phyloP scores from a whole-genome alignment of 139 green algal species.

The Nannochloris sp. region DNA sequence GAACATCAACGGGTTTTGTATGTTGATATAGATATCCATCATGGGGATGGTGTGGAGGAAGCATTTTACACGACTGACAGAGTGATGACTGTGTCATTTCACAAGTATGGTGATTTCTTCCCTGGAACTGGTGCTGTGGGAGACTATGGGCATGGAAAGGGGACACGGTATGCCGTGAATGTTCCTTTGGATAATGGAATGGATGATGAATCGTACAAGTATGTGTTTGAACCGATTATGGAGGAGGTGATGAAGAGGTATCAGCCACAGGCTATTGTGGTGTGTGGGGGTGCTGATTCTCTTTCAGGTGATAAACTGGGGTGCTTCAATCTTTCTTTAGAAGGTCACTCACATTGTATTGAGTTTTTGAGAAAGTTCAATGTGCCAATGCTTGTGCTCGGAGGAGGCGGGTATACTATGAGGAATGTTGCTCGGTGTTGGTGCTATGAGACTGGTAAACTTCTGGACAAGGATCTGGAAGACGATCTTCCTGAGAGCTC shows the following conservation, averaged over 20 bases:
- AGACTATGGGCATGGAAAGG: conserved; percentile 66
- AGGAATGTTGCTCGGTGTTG: conserved; percentile 97
- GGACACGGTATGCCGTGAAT: conserved; percentile 88
- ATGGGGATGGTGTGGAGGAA: conserved; percentile 98
- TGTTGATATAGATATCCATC: conserved; percentile 76
- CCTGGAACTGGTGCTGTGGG: conserved; percentile 79
- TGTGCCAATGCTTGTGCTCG: conserved; percentile 91
- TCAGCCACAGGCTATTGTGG: conserved; percentile 89
- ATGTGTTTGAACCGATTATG: conserved; percentile 90
- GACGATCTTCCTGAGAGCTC: conserved; percentile 46
- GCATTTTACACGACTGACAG: conserved; percentile 97
- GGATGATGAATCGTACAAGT: conserved; percentile 88
- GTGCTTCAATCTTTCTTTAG: conserved; percentile 96
- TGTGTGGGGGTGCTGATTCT: conserved; percentile 93
- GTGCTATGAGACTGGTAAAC: conserved; percentile 91
- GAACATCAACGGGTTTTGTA: conserved; percentile 48
- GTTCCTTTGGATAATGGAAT: conserved; percentile 91
- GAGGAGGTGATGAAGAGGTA: conserved; percentile 91
- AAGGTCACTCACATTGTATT: conserved; percentile 87
- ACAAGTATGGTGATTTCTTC: conserved; percentile 99
- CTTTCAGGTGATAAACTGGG: conserved; percentile 92
- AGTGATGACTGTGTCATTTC: conserved; percentile 90
- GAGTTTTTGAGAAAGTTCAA: conserved; percentile 89
- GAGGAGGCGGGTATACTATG: conserved; percentile 95
- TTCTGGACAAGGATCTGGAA: conserved; percentile 72